Evolutionary conservation across 768 basidiomycete species (phyloP), one percentile per base, ranked within the genome.

Genomic region (Phaeotremella fagi): DNA sequence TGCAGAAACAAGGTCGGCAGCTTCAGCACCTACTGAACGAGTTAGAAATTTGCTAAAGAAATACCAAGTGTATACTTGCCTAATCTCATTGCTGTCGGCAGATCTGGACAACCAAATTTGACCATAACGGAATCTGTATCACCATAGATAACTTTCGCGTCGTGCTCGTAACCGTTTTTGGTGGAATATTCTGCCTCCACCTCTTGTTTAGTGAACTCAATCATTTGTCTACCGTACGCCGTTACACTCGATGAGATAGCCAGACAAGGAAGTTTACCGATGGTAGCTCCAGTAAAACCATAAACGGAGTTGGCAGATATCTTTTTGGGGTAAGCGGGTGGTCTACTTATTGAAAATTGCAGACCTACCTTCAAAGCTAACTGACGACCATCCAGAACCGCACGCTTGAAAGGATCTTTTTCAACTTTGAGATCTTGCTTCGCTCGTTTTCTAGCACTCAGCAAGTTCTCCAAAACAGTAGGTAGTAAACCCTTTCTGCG

Each of bases 91-190:
- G 94, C 91, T 5, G 80, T 80, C 36, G 80, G 79, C 26, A 99
- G 78, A 64, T 99, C 91, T 3, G 81, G 83, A 38, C 89, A 89
- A 3, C 95, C 95, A 57, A 99, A 99, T 61, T 83, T 85, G 44
- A 98, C 88, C 95, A 98, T 99, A 69, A 99, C 92, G 0, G 95
- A 99, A 77, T 99, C 95, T 1, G 95, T 98, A 73, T 99, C 95
- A 60, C 95, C 95, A 60, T 99, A 99, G 59, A 99, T 89, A 70
- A 99, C 88, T 66, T 89, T 83, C 2, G 95, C 92, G 56, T 95
- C 84, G 68, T 92, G 82, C 18, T 81, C 73, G 66, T 86, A 85
- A 0, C 91, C 91, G 65, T 97, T 95, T 12, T 83, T 84, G 12
- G 86, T 79, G 45, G 80, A 86, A 71, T 90, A 97, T 63, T 90